A percentile compares a stretch with the other conserved stretches of the same genome.
Conservation (phyloP, 164 flowering plant species). For the Amborella trichopoda region DNA sequence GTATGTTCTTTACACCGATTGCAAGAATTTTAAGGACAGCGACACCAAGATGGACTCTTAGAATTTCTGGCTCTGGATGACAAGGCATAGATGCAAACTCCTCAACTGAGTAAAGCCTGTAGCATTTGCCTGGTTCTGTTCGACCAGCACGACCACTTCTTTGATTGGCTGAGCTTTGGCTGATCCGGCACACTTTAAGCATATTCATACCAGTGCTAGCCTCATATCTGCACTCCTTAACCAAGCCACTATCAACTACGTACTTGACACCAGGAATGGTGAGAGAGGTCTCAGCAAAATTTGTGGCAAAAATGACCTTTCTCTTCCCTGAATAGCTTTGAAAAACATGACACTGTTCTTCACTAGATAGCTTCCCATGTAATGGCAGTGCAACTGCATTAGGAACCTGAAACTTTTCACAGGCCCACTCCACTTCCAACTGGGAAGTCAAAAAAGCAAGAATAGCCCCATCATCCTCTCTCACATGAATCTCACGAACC, state of each 20-base stretch:
- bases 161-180: slow-evolving; percentile 90
- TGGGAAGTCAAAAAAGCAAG: slow-evolving; percentile 93
- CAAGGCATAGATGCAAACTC: slow-evolving; percentile 54
- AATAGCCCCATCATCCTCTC: slow-evolving; percentile 68
- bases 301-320: slow-evolving; percentile 86
- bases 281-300: slow-evolving; percentile 93
- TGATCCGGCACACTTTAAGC: slow-evolving; percentile 58
- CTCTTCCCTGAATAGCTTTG: slow-evolving; percentile 47
- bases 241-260: slow-evolving; percentile 89
- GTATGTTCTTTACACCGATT: slow-evolving; percentile 49
- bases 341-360: slow-evolving; percentile 67
- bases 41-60: slow-evolving; percentile 85
- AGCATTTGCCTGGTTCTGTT: slow-evolving; percentile 85
- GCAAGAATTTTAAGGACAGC: slow-evolving; percentile 83
- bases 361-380: slow-evolving; percentile 82
- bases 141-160: slow-evolving; percentile 98
- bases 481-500: slow-evolving; percentile 45
- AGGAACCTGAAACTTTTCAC: slow-evolving; percentile 48
- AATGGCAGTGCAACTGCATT: slow-evolving; percentile 63
- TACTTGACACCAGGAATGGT: slow-evolving; percentile 91
- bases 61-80: slow-evolving; percentile 86
- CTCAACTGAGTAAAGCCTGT: slow-evolving; percentile 52
- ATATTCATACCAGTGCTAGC: slow-evolving; percentile 83
- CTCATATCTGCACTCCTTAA: slow-evolving; percentile 76
- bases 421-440: slow-evolving; percentile 91